Base-by-base conservation (phyloP, 495 filamentous ascomycete genomes). In the Friedmanniomyces simplex region DNA sequence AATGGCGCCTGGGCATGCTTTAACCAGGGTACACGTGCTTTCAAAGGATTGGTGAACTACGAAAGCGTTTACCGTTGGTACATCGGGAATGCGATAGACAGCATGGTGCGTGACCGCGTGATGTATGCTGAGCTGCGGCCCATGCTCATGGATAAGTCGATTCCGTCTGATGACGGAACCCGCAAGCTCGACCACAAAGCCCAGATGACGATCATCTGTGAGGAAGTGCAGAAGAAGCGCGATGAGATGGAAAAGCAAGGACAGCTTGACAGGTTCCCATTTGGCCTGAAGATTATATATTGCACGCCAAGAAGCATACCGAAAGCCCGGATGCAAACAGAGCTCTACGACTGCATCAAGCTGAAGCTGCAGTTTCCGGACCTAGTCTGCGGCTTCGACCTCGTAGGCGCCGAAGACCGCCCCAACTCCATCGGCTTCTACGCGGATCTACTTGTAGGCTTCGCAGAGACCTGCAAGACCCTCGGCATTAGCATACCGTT, bases 361-460 rank as follows among this genome's bases (percentile, higher is more conserved):
- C 55, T 81, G 13, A 75, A 74, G 22, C 64, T 78, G 1, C 68
- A 74, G 1, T 80, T 70, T 59, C 64, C 63, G n/a, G 61, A 71
- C 54, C 54, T 72, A 3, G 70, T 72, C 28, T 72, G 70, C 57
- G 70, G 70, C 12, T 72, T 72, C 57, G 70, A 72, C 59, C 69
- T 72, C 10, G 70, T 72, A 2, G 70, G 70, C n/a, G 70, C 70
- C 2, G 70, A 72, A 61, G 70, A 72, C 56, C 54, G 70, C 12
- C 60, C 66, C 1, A 72, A 72, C 55, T 42, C 62, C 55, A 69
- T 72, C 36, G 63, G 67, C 13, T 71, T 60, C 57, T 72, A 72
- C 55, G 51, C 58, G 18, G 59, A 72, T 20, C 63, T 70, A 34
- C 60, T 72, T 3, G 36, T 66, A 2, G 67, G 64, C 6, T 68